Evolutionary conservation across 2,329 filamentous ascomycete genomes (phyloP), one percentile per base, ranked within the genome.

Genomic region (Biscogniauxia marginata): DNA sequence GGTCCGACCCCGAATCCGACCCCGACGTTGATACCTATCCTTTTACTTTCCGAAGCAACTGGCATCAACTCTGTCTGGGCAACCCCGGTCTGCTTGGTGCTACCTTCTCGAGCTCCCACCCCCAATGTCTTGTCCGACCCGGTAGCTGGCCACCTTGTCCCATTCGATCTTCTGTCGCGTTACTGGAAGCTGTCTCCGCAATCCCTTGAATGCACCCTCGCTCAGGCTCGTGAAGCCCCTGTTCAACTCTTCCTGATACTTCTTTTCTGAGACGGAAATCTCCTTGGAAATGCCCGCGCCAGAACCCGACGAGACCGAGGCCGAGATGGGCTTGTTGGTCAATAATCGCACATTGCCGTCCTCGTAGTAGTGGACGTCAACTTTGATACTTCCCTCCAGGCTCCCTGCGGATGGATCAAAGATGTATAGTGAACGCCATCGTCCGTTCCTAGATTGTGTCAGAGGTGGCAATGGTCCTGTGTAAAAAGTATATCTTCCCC

Each of bases 331-430:
- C 77, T 97, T 97, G 69, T 84, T 88, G n/a, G 95, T 97, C 61
- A 93, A 82, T 57, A 99, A 83, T 2, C 95, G 89, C 56, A 99
- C 95, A 71, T 99, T 99, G 60, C 95, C 95, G 71, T 99, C 96
- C 77, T 99, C 95, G 78, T 99, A 99, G 82, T 99, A 99, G 80
- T 99, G 95, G 51, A 99, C 93, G 66, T 98, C 93, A 53, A 97
- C 90, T 73, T 93, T 91, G 74, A 98, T 87, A 57, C 82, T 86
- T 66, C 95, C 95, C 39, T 87, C 85, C 46, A 98, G 78, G 49
- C 79, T 79, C 62, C 81, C 80, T 1, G 84, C 83, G n/a, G 85
- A 78, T 4, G 92, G 86, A 60, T 87, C 82, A 74, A 89, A 89
- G 67, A 89, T 83, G 78, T 98, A 98, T 52, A 89, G 82, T 49